Evolutionary conservation across 768 basidiomycete genomes (phyloP), one percentile per base, ranked within the genome.

Genomic region (Ramaria sp.): DNA sequence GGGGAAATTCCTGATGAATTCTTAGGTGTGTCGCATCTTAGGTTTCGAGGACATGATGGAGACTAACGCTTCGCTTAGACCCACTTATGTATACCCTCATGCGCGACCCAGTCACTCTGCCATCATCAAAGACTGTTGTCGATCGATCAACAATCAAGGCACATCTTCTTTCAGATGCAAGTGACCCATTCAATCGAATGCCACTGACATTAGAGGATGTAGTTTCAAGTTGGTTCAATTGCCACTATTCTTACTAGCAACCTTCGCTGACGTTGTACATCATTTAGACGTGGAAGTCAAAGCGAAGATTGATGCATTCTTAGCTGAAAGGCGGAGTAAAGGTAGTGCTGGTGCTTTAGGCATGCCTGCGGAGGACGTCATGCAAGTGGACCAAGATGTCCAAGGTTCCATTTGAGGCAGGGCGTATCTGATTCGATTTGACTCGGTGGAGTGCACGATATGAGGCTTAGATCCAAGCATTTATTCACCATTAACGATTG

Each of bases 1-100:
- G 92, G 88, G 31, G 96, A 98, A 19, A 71, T 94, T 51, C 96
- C 96, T 0, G 96, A 99, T 43, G 95, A 99, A 67, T 98, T 87
- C 77, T 69, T 93, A 51, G 94, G 93, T 92, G 63, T 51, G 83
- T 64, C 27, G 20, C 48, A 60, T 56, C 51, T 43, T 41, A n/a
- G n/a, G n/a, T 46, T 62, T 59, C 57, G 19, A 53, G 30, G 42
- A 93, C 51, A 82, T 64, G 24, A 24, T 46, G 61, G 54, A 53
- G 39, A 41, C 33, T 37, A 22, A 33, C 47, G 17, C 53, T 15
- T 43, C 47, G 19, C 54, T 7, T 61, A 94, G 92, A 94, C 68
- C 91, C 90, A 1, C 75, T 96, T 61, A 91, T 94, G 83, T 86
- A 79, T 64, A 88, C 88, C 4, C 66, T 99, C 54, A 99, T 99